Evolutionary conservation across 805 yeast species (phyloP), one percentile per base, ranked within the genome.

Genomic region (Teunomyces aglyptinius): DNA sequence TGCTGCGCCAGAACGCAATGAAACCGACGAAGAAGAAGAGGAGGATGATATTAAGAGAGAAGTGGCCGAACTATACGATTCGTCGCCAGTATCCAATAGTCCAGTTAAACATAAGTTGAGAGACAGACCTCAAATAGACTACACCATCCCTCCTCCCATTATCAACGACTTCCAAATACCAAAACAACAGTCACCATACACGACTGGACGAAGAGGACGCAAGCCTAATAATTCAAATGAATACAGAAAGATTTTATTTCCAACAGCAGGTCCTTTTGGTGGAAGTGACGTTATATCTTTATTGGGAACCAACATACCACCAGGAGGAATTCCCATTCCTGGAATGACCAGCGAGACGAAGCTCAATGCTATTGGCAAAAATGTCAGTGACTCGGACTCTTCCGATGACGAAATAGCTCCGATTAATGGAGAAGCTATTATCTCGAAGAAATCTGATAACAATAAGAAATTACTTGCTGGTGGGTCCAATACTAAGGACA

Each of bases 191-290:
- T 38, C 52, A 15, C 56, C 53, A 5, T 64, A 67, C 11, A 67
- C 60, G 34, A 53, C 56, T 12, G 65, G 67, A 26, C 68, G 76
- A 13, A 66, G 74, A 15, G 58, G 60, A 15, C 52, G 61, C 15
- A 52, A 49, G 39, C 46, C 49, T 5, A 61, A 71, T 13, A 60
- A 59, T 44, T 80, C 78, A 38, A 79, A 76, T 22, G 77, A 71
- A 35, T 69, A 64, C 45, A 62, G 86, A 34, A 77, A 90, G 58
- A 77, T 96, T 34, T 68, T 94, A 32, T 91, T 87, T 59, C 96
- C 97, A 5, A 92, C 97, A 0, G 89, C 90, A 12, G 99, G 99
- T 0, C 99, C 99, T 1, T 92, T 92, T 73, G 99, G 99, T 24
- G 99, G 99, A 18, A 85, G 92, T 50, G 97, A 92, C 61, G 96